Evolutionary conservation across 1,139 yeast species (phyloP).

Genomic region (Schwanniomyces etchellsii): DNA sequence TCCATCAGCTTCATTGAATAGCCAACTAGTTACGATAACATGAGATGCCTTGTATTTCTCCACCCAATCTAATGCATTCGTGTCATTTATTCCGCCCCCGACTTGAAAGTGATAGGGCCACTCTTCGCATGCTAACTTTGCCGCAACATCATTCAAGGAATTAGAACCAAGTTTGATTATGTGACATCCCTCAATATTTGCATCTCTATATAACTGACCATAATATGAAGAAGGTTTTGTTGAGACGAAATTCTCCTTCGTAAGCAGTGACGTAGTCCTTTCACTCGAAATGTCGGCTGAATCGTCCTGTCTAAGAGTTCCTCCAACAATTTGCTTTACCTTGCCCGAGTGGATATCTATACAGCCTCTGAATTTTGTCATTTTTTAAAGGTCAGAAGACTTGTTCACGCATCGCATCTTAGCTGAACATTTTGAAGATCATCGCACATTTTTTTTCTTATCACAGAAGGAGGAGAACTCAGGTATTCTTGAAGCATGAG

Average conservation of each 20-base stretch:
- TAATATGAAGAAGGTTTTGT: conserved; percentile 69
- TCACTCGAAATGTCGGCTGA: conserved; percentile 12
- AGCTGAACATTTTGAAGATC: not conserved
- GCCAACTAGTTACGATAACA: conserved; percentile 89
- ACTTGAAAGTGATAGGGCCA: conserved; percentile 79
- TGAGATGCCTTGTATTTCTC: conserved; percentile 60
- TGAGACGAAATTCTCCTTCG: conserved; percentile 78
- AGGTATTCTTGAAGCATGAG: conserved; percentile 10
- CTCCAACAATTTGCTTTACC: conserved; percentile 96
- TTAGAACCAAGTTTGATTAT: conserved; percentile 84
- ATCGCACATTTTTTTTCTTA: conserved; percentile 4
- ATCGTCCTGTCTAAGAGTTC: conserved; percentile 63
- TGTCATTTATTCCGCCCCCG: conserved; percentile 84
- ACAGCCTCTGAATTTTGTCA: conserved; percentile 92
- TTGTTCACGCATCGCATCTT: conserved; percentile 1
- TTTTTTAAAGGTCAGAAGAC: conserved; percentile 15
- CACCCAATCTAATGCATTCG: conserved; percentile 75
- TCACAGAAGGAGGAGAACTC: not conserved
- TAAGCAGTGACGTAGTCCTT: conserved; percentile 20
- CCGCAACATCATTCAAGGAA: conserved; percentile 76
- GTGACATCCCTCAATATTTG: conserved; percentile 71
- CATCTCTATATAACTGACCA: conserved; percentile 60
- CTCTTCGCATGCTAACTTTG: conserved; percentile 61
- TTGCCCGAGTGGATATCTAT: conserved; percentile 92
- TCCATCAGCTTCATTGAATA: conserved; percentile 53